phyloP scores from a whole-genome alignment of 2,329 filamentous ascomycete species.

The Colletotrichum zoysiae region DNA sequence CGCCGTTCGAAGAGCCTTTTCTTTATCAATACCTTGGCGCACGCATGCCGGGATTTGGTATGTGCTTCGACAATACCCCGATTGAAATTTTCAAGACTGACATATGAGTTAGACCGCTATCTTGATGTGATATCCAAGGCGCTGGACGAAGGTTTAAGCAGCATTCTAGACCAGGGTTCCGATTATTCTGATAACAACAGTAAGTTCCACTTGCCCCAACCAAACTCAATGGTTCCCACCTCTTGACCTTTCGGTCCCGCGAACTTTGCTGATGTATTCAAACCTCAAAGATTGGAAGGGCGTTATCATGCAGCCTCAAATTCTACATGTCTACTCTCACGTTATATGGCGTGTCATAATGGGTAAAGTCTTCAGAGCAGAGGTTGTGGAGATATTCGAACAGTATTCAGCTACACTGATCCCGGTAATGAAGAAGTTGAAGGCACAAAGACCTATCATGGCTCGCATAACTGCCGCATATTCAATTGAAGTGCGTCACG shows the following conservation, averaged over 20 bases:
- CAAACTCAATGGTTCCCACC: neutral
- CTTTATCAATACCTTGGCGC: constrained; percentile 28
- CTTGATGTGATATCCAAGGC: constrained; percentile 33
- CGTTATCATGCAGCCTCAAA: constrained; percentile 35
- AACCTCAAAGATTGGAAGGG: neutral
- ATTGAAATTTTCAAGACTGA: neutral
- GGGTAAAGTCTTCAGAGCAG: constrained; percentile 14
- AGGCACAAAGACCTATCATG: constrained; percentile 31
- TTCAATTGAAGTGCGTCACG: constrained; percentile 26
- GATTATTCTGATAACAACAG: constrained; percentile 1
- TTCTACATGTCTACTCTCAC: constrained; percentile 33
- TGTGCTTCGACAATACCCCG: neutral
- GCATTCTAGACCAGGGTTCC: neutral
- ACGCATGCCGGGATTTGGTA: constrained; percentile 35
- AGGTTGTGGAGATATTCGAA: constrained; percentile 28
- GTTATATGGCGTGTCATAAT: constrained; percentile 35
- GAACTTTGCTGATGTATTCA: neutral
- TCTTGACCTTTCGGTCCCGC: too few relatives aligned
- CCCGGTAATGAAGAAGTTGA: constrained; percentile 32
- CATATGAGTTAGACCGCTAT: constrained; percentile 5
- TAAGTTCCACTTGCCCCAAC: neutral
- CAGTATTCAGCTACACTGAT: constrained; percentile 32
- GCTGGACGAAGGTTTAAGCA: constrained; percentile 27
- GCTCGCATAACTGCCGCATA: constrained; percentile 33
- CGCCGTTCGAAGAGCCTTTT: constrained; percentile 32